Conservation (phyloP, 192 early-diverging fungal genomes). For the Backusella psychrophila region DNA sequence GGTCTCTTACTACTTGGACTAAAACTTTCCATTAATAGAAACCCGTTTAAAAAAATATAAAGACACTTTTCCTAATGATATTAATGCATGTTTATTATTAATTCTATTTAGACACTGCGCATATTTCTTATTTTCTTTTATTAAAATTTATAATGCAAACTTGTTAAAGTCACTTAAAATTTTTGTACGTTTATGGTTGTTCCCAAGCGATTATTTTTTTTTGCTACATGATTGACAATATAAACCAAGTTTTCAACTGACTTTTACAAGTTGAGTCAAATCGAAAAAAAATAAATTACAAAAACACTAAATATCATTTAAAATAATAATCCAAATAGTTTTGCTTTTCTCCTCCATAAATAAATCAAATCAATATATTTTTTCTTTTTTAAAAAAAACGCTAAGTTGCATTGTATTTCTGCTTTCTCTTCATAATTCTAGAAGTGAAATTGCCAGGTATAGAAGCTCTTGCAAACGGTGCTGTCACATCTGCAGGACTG, state of each 20-base stretch:
- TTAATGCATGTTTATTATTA: constrained; percentile 2
- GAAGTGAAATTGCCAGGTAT: constrained; percentile 2
- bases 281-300: too few species aligned
- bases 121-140: not conserved
- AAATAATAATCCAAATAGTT: too few species aligned
- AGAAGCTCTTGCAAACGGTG: not conserved
- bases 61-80: not conserved
- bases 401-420: not conserved
- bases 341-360: too few species aligned
- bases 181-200: too few species aligned
- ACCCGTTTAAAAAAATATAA: not conserved
- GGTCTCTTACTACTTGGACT: not conserved
- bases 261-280: too few species aligned
- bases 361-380: too few species aligned
- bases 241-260: too few species aligned
- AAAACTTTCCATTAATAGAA: constrained; percentile 5
- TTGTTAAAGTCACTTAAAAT: not conserved
- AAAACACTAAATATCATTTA: too few species aligned
- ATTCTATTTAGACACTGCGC: not conserved
- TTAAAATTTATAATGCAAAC: not conserved
- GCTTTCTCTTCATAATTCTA: not conserved
- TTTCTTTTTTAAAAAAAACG: not conserved
- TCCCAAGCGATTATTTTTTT: too few species aligned
- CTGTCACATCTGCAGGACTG: not conserved
- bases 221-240: too few species aligned